Base-by-base conservation (phyloP, 768 basidiomycete genomes). In the Boletus rufocinnamomeus region DNA sequence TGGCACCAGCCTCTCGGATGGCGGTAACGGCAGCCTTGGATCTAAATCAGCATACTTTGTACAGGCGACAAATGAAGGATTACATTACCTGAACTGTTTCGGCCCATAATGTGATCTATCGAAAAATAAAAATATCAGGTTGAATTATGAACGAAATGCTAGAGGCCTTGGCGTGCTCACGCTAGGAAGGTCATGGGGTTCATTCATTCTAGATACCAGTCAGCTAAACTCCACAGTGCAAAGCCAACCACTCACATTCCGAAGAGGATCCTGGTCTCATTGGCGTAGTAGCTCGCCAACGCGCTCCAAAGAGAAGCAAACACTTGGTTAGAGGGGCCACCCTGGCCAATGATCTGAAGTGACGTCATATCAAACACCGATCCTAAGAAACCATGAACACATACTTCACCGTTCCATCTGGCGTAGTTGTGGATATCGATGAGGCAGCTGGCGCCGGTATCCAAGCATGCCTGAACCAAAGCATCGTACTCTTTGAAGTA, bases 381-480 rank as follows among this genome's bases (percentile, higher is more conserved):
- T 37, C 27, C 2, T 38, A 10, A 17, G 6, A 56, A 46, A 2
- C 2, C 2, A 11, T 23, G 30, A 0, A 46, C 9, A 57, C 49
- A 19, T 30, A 62, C 59, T 14, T n/a, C 13, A 8, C 60, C 60
- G 25, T 62, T 37, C 25, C 28, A 62, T 34, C 62, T 44, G 7
- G 60, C 62, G 4, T 62, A 63, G 14, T 63, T 63, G 50, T 63
- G 60, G 14, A 63, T 57, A 30, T 62, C 62, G 11, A 63, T 58
- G 19, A 57, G 41, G 14, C 62, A 63, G n/a, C 38, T 41, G 1
- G 62, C 55, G 4, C 62, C 60, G 3, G 62, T 54, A 1, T 7
- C 30, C 30, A 30, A 30, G 8, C 30, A 30, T 30, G 30, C 30
- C 30, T 30, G 30, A 30, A 30, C 30, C 30, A 30, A 30, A 30